A percentile compares a stretch with the other conserved stretches of the same genome.
These are phyloP conservation scores for Saksenaea vasiformis DNA, from an alignment of 371 early-diverging fungal genomes.

Conservation along the genomic window DNA sequence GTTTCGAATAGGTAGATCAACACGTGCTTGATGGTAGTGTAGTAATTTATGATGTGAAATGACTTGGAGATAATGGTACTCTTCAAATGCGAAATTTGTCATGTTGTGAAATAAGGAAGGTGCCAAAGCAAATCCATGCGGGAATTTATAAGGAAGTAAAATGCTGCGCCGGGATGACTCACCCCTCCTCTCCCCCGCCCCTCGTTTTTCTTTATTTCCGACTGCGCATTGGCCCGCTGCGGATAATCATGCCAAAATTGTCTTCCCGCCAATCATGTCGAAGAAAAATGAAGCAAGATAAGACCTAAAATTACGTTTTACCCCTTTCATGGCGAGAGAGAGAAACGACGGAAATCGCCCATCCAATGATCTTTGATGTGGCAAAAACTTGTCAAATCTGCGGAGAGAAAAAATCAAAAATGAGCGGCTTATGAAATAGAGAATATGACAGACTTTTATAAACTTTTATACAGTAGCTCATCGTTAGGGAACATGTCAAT, in stretches of 20 bases:
- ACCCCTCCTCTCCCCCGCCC: constrained; percentile 2
- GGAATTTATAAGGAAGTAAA: neutral
- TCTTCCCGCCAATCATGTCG: neutral
- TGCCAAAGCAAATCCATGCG: neutral
- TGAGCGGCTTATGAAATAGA: too few species aligned
- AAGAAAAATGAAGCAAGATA: neutral
- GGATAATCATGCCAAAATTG: neutral
- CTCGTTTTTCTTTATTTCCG: neutral
- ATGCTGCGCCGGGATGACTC: constrained; percentile 2
- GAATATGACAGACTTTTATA: too few species aligned
- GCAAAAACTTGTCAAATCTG: too few species aligned
- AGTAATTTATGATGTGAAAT: neutral
- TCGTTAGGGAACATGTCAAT: too few species aligned
- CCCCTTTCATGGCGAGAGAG: too few species aligned
- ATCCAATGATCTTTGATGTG: too few species aligned
- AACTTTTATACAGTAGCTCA: too few species aligned
- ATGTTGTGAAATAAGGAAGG: neutral
- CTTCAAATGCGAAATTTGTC: neutral
- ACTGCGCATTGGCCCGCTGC: constrained; percentile 7
- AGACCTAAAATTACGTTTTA: too few species aligned
- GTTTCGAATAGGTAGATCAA: neutral
- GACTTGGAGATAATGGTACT: neutral
- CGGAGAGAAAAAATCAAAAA: too few species aligned
- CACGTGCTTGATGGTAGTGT: neutral
- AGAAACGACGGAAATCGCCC: too few species aligned